These are phyloP conservation scores for Sanguinoderma infundibulare DNA, from an alignment of 1,284 basidiomycete species.

Conservation along the genomic window DNA sequence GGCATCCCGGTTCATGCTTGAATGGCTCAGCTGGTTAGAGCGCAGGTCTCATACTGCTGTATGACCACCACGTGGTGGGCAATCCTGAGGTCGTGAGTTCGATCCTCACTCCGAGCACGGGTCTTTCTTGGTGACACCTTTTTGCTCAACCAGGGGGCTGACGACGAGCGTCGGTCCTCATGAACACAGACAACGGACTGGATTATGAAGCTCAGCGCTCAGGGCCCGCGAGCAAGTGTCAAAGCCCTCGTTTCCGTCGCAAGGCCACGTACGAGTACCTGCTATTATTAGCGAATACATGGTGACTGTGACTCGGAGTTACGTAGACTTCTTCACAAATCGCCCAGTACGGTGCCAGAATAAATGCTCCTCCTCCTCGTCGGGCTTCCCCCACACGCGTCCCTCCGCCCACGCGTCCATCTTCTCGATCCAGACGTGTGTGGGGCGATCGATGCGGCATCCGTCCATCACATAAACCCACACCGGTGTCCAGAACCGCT, in stretches of 20 bases:
- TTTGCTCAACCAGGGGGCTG: too few species aligned
- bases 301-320: too few species aligned
- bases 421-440: constrained; percentile 54
- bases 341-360: constrained; percentile 62
- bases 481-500: constrained; percentile 68
- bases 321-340: constrained; percentile 55
- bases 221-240: too few species aligned
- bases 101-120: constrained; percentile 10
- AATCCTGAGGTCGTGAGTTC: constrained; percentile 10
- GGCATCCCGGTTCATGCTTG: neutral
- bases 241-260: too few species aligned
- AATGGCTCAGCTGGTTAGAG: neutral
- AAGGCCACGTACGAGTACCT: too few species aligned
- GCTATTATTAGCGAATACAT: too few species aligned
- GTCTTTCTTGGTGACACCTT: too few species aligned
- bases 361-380: constrained; percentile 50
- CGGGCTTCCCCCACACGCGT: constrained; percentile 49
- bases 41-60: neutral
- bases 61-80: neutral
- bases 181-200: too few species aligned
- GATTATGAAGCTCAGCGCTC: too few species aligned
- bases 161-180: too few species aligned
- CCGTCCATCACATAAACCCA: constrained; percentile 47
- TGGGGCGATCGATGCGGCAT: constrained; percentile 46
- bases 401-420: constrained; percentile 47